Base-by-base conservation (phyloP, 2,329 filamentous ascomycete genomes). In the Fusarium chuoi region DNA sequence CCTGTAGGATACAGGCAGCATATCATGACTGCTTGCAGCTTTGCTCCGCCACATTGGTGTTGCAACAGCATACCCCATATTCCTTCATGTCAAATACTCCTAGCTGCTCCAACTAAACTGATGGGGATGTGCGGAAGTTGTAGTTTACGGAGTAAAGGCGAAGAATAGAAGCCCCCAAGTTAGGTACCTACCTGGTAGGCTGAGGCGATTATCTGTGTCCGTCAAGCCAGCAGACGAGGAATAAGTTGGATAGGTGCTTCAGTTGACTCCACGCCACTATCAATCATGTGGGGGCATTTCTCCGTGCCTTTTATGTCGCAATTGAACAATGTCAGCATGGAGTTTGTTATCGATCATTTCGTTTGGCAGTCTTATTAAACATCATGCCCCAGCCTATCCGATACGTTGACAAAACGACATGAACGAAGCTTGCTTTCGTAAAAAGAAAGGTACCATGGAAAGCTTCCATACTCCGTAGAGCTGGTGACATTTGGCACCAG, bases 11-110 rank as follows among this genome's bases (percentile, higher is more conserved):
- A 45, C 65, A 42, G 45, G 41, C 59, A 61, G 58, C 26, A 61
- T 30, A 68, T 68, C 55, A 71, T 64, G 67, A 64, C 56, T 64
- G 44, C 52, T 55, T 68, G 51, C 36, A 58, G 54, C 48, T 60
- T 33, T 62, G 24, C 63, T 74, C 20, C 59, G 68, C 71, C 71
- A 71, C 67, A 46, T 20, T 55, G 28, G 42, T 55, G 54, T 59
- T 64, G 39, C 44, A 64, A 58, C 30, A 65, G 28, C 24, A 9
- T 52, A 46, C 51, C 42, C 57, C 44, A 48, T 65, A 45, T 60
- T 45, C 42, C 56, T 64, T 59, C 63, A 36, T 59, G 22, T 20
- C 41, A 49, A 35, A 22, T 51, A 36, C 24, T 33, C 20, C 18
- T 36, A n/a, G 55, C 52, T 72, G 59, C 57, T 35, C 52, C 49